phyloP scores from a whole-genome alignment of 163 green algal species.

The Scenedesmus sp. region DNA sequence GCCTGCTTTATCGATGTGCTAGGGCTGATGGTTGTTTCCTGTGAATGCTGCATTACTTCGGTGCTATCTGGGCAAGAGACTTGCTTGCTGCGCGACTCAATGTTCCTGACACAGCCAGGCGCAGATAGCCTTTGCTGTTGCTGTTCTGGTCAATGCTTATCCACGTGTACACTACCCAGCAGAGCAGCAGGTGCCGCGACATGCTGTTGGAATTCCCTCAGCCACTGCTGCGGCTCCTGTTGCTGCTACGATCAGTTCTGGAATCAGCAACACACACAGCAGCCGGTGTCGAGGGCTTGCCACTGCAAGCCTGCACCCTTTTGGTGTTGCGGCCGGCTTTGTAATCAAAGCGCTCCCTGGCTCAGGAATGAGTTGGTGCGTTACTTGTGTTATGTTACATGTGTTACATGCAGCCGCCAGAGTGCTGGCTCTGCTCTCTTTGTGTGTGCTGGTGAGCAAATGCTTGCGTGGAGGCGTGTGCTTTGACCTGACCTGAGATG shows the following conservation, averaged over 20 bases:
- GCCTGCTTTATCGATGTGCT: background rate
- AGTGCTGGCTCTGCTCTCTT: background rate
- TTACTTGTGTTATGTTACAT: constrained; percentile 2
- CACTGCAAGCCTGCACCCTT: background rate
- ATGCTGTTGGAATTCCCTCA: background rate
- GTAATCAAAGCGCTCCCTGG: background rate
- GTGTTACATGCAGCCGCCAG: background rate
- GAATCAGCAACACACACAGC: constrained; percentile 4
- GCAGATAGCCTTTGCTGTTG: constrained; percentile 1
- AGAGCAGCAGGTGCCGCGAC: background rate
- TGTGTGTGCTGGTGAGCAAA: background rate
- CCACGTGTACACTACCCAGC: background rate
- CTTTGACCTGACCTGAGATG: background rate
- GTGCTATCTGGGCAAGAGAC: background rate
- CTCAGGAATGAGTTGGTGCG: constrained; percentile 8
- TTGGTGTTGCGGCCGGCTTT: background rate
- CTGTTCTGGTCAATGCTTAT: background rate
- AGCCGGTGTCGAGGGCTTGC: background rate
- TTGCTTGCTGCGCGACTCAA: background rate
- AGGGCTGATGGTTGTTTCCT: background rate
- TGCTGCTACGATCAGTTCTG: constrained; percentile 12
- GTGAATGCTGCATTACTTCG: background rate
- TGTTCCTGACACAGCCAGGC: background rate
- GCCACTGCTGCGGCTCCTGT: background rate
- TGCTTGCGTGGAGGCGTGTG: background rate